A percentile compares a stretch with the other conserved stretches of the same genome.
phyloP scores from a whole-genome alignment of 2,329 filamentous ascomycete genomes.

The Cladophialophora immunda region DNA sequence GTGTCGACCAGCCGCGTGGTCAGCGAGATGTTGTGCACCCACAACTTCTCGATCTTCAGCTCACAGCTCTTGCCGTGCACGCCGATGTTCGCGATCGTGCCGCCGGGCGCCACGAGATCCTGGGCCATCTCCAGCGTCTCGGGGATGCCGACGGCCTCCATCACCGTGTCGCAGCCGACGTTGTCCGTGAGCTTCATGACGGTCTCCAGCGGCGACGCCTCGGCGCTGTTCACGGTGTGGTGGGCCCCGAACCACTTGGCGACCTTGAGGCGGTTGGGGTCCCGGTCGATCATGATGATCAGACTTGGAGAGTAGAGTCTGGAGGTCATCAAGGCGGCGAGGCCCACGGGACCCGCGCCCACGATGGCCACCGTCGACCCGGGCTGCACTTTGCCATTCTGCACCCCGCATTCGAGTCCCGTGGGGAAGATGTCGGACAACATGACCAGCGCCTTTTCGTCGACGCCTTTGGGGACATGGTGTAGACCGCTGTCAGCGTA shows the following conservation, averaged over 20 bases:
- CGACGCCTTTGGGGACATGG: constrained; percentile 52
- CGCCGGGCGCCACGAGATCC: constrained; percentile 62
- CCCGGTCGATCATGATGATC: constrained; percentile 63
- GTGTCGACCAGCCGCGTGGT: constrained; percentile 60
- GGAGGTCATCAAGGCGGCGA: constrained; percentile 64
- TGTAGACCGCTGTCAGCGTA: constrained; percentile 61
- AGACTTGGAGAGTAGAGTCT: constrained; percentile 63
- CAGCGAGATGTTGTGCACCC: constrained; percentile 64
- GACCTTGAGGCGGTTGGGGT: constrained; percentile 57
- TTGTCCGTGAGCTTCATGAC: constrained; percentile 59
- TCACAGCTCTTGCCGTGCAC: constrained; percentile 65
- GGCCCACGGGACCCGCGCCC: constrained; percentile 64
- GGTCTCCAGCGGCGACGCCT: constrained; percentile 48
- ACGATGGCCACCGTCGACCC: constrained; percentile 64
- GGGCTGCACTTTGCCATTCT: constrained; percentile 62
- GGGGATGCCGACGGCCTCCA: constrained; percentile 66
- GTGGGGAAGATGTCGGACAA: constrained; percentile 67
- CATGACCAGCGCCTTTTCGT: constrained; percentile 57
- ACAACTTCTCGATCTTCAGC: constrained; percentile 63
- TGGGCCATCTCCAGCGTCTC: constrained; percentile 64
- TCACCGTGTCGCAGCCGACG: constrained; percentile 65
- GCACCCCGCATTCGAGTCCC: constrained; percentile 63
- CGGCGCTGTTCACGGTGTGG: constrained; percentile 52
- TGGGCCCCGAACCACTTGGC: constrained; percentile 61
- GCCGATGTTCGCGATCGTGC: constrained; percentile 65